These are phyloP conservation scores for Alternaria arbusti DNA, from an alignment of 2,329 filamentous ascomycete genomes.

Conservation along the genomic window DNA sequence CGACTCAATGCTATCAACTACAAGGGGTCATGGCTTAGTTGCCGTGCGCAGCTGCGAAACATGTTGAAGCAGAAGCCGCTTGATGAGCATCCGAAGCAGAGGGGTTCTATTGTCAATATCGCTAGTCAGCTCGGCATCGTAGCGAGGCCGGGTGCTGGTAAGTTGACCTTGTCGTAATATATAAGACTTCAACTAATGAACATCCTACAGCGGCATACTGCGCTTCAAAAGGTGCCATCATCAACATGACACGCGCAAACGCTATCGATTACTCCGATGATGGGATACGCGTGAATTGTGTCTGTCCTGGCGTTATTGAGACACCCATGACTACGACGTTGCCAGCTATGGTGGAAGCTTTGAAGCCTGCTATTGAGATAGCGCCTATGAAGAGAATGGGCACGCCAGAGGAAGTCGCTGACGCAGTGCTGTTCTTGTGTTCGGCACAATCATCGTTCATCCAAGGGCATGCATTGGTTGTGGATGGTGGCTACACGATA, in stretches of 20 bases:
- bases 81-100: slow-evolving; percentile 42
- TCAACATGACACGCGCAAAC: slow-evolving; percentile 63
- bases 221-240: slow-evolving; percentile 64
- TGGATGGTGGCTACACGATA: slow-evolving; percentile 53
- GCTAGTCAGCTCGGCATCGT: slow-evolving; percentile 59
- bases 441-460: slow-evolving; percentile 62
- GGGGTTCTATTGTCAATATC: slow-evolving; percentile 62
- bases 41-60: slow-evolving; percentile 56
- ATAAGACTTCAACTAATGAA: neutral
- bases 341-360: slow-evolving; percentile 38
- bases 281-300: slow-evolving; percentile 64
- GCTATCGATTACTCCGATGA: slow-evolving; percentile 62
- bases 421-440: slow-evolving; percentile 60
- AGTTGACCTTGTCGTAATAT: neutral
- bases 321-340: slow-evolving; percentile 48
- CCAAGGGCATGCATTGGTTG: slow-evolving; percentile 56
- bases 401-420: slow-evolving; percentile 60
- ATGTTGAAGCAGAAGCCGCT: slow-evolving; percentile 61
- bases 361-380: slow-evolving; percentile 49
- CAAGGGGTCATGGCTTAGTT: slow-evolving; percentile 63
- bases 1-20: slow-evolving; percentile 63
- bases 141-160: slow-evolving; percentile 33
- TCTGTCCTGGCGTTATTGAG: slow-evolving; percentile 61
- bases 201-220: slow-evolving; percentile 59
- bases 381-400: slow-evolving; percentile 59